A percentile compares a stretch with the other conserved stretches of the same genome.
Evolutionary conservation across 2,329 filamentous ascomycete genomes (phyloP).

Genomic region (Fusarium pseudocircinatum): DNA sequence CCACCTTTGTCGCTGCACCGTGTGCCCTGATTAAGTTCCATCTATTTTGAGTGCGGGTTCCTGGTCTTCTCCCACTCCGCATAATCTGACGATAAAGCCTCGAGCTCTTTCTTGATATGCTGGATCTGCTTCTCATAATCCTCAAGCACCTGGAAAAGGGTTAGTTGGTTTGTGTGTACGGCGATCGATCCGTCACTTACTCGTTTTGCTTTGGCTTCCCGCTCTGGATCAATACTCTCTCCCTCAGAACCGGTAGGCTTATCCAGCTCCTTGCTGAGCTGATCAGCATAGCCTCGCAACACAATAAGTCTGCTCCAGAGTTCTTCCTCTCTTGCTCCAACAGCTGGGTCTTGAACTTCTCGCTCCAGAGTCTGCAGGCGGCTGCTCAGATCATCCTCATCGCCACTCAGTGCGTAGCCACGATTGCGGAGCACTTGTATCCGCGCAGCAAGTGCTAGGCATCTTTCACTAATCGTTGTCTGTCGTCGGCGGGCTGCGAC

Average conservation of each 20-base stretch:
- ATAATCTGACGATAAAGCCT: conserved; percentile 68
- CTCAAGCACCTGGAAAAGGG: conserved; percentile 69
- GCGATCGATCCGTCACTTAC: conserved; percentile 54
- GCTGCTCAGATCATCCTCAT: conserved; percentile 80
- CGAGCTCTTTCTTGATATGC: conserved; percentile 78
- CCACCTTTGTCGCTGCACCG: background rate
- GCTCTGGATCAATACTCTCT: conserved; percentile 73
- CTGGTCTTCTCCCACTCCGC: conserved; percentile 64
- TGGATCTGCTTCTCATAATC: conserved; percentile 84
- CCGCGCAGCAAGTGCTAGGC: conserved; percentile 78
- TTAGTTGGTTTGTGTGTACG: conserved; percentile 20
- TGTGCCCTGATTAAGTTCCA: conserved; percentile 11
- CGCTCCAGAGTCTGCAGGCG: conserved; percentile 76
- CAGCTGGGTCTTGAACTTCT: conserved; percentile 76
- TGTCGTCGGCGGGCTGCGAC: conserved; percentile 78
- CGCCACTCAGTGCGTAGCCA: conserved; percentile 81
- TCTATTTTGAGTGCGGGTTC: conserved; percentile 51
- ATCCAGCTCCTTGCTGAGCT: conserved; percentile 78
- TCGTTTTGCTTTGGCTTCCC: conserved; percentile 78
- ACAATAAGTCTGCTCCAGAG: conserved; percentile 85
- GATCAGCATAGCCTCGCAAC: conserved; percentile 76
- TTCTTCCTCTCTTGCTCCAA: conserved; percentile 81
- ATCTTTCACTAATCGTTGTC: conserved; percentile 76
- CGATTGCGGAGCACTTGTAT: conserved; percentile 84
- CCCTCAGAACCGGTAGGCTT: conserved; percentile 67